Evolutionary conservation across 108 stramenopile species (phyloP).

Genomic region (Cylindrotheca closterium): DNA sequence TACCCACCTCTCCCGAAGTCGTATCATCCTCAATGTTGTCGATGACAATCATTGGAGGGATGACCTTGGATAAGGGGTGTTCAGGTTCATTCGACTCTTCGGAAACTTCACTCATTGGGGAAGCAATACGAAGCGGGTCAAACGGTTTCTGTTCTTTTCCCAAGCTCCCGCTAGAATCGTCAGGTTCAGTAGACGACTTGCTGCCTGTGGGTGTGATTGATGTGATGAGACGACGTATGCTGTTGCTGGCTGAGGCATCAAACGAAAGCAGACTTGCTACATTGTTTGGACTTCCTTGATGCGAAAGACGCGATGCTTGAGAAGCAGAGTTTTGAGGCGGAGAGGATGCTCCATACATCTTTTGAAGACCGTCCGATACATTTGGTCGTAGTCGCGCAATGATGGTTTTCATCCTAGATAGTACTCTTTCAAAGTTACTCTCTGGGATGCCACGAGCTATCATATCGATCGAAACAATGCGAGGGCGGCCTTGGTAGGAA

Average conservation of each 20-base stretch:
- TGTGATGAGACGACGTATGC: no score
- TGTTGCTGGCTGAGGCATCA: no score
- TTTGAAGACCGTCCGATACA: neutral
- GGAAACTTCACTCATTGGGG: conserved; percentile 10
- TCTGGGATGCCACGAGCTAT: neutral
- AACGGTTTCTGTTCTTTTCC: neutral
- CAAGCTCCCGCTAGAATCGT: neutral
- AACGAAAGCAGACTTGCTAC: neutral
- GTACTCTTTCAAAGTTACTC: neutral
- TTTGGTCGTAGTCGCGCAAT: neutral
- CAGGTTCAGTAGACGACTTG: neutral
- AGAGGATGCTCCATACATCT: neutral
- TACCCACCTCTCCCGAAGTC: neutral
- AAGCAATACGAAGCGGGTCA: neutral
- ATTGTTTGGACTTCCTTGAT: neutral
- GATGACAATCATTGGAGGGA: conserved; percentile 59
- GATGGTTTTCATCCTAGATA: neutral
- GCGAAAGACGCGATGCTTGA: neutral
- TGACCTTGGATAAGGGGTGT: conserved; percentile 20
- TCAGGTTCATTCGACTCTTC: conserved; percentile 2
- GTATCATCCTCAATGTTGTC: conserved; percentile 39
- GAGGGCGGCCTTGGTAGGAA: neutral
- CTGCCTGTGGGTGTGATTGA: neutral
- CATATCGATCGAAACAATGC: neutral
- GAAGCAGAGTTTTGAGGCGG: neutral